phyloP scores from a whole-genome alignment of 176 grass and related monocot genomes.

The Olyra latifolia region DNA sequence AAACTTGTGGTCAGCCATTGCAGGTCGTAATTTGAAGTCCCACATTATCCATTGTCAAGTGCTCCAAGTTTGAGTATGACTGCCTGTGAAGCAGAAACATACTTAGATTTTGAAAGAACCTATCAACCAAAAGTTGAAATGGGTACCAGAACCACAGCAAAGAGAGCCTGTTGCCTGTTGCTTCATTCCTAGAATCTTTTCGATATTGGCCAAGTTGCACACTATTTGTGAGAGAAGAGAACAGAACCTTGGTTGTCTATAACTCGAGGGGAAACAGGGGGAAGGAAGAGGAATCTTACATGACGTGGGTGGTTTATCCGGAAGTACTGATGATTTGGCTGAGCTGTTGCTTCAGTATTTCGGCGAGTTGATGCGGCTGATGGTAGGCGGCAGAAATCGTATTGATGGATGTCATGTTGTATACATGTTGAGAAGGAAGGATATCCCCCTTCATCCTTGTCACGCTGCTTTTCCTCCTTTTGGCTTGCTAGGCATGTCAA shows the following conservation, averaged over 20 bases:
- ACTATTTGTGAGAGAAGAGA: slow-evolving; percentile 1
- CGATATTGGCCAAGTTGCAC: not conserved
- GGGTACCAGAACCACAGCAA: not conserved
- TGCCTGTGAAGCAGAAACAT: slow-evolving; percentile 24
- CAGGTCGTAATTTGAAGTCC: slow-evolving; percentile 51
- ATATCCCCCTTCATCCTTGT: not conserved
- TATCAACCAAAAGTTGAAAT: slow-evolving; percentile 27
- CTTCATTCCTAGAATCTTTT: not conserved
- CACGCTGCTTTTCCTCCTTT: not conserved
- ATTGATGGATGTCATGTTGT: not conserved
- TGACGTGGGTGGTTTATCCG: not conserved
- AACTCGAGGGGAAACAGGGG: not conserved
- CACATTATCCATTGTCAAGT: slow-evolving; percentile 90
- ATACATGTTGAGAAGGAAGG: slow-evolving; percentile 9
- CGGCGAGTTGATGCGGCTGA: not conserved
- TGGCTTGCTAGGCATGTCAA: slow-evolving; percentile 13
- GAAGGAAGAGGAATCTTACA: not conserved
- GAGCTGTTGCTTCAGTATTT: slow-evolving; percentile 8
- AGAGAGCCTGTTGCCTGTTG: not conserved
- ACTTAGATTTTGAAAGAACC: not conserved
- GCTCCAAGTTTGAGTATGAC: slow-evolving; percentile 57
- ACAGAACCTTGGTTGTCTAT: not conserved
- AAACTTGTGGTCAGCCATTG: slow-evolving; percentile 72
- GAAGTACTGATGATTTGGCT: slow-evolving; percentile 5
- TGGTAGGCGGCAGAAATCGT: not conserved